Base-by-base conservation (phyloP, 2,329 filamentous ascomycete species). In the Fusarium nurragi region DNA sequence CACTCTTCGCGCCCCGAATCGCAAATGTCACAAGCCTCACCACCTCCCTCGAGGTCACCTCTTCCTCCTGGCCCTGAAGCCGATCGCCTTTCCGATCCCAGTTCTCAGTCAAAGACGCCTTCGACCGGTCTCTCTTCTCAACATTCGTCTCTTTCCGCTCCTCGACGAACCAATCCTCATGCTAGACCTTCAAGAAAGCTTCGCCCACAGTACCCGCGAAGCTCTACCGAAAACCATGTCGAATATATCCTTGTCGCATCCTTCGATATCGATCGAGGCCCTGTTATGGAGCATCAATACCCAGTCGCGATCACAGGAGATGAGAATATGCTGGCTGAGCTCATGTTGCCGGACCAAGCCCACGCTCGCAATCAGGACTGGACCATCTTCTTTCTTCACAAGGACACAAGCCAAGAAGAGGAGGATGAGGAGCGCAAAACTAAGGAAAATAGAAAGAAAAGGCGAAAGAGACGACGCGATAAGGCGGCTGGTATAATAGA, bases 321-420 rank as follows among this genome's bases (percentile, higher is more conserved):
- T 75, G 95, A 99, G 80, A 91, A 97, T 73, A 98, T 98, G 94
- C 80, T 99, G 74, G 95, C 95, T 8, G 95, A 99, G 81, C 86
- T 99, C 73, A 99, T 99, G 95, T 81, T 99, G 76, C 95, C 95
- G 0, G 95, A 99, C 77, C 94, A 98, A 78, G 93, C 94, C 21
- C 95, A 99, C 79, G 88, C 95, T 61, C 88, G 95, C 36, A 94
- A 91, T 73, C 94, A 98, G 78, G 95, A 99, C 77, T 99, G 95
- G 95, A 99, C 95, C 38, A 97, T 98, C 53, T 99, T 99, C 81
- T 99, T 99, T 76, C 77, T 99, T 54, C 95, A 99, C 80, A 98
- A 98, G 77, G 95, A 99, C 76, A 92, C 90, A 5, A 94, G 88
- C 60, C 88, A 90, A 47, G 90, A 92, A 59, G 91, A 94, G 55